phyloP scores from a whole-genome alignment of 2,329 filamentous ascomycete species.

The Cladosporium sp. region DNA sequence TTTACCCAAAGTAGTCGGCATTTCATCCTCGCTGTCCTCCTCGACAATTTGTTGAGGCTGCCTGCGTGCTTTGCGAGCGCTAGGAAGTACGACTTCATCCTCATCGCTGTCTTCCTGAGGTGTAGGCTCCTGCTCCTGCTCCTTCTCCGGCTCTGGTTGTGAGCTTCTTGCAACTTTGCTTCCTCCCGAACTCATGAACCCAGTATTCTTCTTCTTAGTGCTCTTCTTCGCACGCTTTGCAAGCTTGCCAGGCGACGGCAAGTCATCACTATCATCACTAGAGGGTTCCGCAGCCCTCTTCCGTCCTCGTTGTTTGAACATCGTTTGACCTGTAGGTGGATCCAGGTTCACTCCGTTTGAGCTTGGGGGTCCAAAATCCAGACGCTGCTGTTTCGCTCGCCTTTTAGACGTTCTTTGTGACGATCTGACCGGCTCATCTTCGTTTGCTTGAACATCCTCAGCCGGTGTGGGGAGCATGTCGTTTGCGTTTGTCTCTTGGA shows the following conservation, averaged over 20 bases:
- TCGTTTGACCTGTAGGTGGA: conserved; percentile 9
- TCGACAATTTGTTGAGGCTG: conserved; percentile 6
- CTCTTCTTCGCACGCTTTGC: not conserved
- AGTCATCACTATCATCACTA: conserved; percentile 22
- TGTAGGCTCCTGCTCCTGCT: conserved; percentile 9
- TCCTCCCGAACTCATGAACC: conserved; percentile 7
- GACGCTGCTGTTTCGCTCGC: conserved; percentile 29
- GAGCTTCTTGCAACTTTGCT: conserved; percentile 8
- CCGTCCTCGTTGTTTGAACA: conserved; percentile 23
- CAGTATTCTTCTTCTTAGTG: conserved; percentile 3
- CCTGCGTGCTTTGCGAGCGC: conserved; percentile 1
- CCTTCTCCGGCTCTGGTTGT: no score
- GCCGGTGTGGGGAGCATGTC: conserved; percentile 2
- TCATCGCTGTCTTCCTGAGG: conserved; percentile 4
- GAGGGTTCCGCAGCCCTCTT: conserved; percentile 11
- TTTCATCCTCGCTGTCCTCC: conserved; percentile 25
- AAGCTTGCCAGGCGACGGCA: conserved; percentile 11
- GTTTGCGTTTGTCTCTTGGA: not conserved
- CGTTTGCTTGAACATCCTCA: not conserved
- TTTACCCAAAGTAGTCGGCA: conserved; percentile 27
- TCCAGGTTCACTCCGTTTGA: conserved; percentile 12
- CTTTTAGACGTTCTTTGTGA: not conserved
- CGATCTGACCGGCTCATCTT: not conserved
- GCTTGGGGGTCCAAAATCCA: conserved; percentile 24
- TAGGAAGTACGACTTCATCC: conserved; percentile 9